Evolutionary conservation across 78 protist genomes (phyloP), one percentile per base, ranked within the genome.

Genomic region (Diacronema lutheri): DNA sequence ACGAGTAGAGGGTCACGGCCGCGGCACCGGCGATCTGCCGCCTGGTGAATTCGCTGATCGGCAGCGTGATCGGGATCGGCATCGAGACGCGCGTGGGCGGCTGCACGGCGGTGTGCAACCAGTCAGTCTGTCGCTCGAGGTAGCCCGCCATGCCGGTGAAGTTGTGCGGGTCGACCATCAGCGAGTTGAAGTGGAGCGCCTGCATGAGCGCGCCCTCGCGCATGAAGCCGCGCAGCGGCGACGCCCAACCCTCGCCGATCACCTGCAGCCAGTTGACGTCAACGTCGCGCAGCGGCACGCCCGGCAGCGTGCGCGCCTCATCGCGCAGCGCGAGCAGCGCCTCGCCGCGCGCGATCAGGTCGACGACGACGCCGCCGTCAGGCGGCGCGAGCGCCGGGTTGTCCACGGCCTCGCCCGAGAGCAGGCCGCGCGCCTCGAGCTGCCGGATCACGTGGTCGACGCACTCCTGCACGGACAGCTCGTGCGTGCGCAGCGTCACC

Each of bases 181-280:
- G 0, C 41, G 85, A 86, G 82, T 86, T 68, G 71, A 86, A 86
- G 84, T 86, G 90, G 38, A 86, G 90, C 29, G 85, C 33, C 85
- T 86, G 90, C 61, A 86, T 50, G 23, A 78, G 38, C 55, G 41
- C 40, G 40, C 79, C 72, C 64, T 86, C 90, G 50, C 90, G 80
- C 90, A 86, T 86, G 62, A 80, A 80, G 72, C 90, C 90, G 35
- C 38, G 41, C 61, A 86, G 82, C 26, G 90, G 90, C 33, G 90
- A 73, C 38, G 90, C 90, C 90, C 90, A 86, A 44, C 90, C 90
- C 62, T 86, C 90, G 58, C 89, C 84, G 84, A 86, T 76, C 33
- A 81, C 85, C 61, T 83, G 87, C 37, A 71, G 60, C 87, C 87
- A 83, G 77, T 83, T 81, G 46, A 83, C 87, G 57, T 83, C 87